phyloP scores from a whole-genome alignment of 352 stramenopile genomes.

The Phytophthora foliorum region DNA sequence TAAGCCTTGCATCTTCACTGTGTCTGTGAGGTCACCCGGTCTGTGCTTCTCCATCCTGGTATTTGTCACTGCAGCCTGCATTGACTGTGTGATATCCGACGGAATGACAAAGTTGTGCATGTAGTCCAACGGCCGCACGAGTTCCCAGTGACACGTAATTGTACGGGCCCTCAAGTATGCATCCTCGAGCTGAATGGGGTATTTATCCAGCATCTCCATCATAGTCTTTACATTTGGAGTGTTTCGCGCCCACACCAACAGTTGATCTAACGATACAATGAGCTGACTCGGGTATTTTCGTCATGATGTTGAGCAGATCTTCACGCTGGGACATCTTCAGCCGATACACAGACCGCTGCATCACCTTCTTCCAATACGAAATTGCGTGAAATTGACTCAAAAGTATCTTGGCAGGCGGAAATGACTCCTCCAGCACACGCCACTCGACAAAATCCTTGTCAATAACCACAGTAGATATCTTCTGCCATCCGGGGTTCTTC shows the following conservation, averaged over 20 bases:
- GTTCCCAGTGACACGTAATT: slow-evolving; percentile 13
- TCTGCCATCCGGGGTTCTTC: slow-evolving; percentile 10
- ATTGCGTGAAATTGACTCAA: slow-evolving; percentile 34
- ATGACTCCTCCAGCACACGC: slow-evolving; percentile 13
- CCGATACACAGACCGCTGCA: slow-evolving; percentile 8
- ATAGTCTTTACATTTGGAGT: slow-evolving; percentile 12
- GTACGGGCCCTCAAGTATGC: slow-evolving; percentile 1
- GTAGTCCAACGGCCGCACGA: not conserved
- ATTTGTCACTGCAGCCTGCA: slow-evolving; percentile 2
- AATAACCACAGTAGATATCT: no score
- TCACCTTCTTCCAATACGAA: no score
- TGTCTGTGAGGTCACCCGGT: not conserved
- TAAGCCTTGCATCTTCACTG: slow-evolving; percentile 6
- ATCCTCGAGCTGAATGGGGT: slow-evolving; percentile 7
- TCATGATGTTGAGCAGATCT: not conserved
- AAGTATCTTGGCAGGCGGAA: slow-evolving; percentile 11
- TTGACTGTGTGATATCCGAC: not conserved
- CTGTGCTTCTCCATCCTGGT: not conserved
- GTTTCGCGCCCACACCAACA: slow-evolving; percentile 1
- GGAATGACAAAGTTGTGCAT: slow-evolving; percentile 17
- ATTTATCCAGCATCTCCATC: slow-evolving; percentile 12
- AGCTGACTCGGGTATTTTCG: slow-evolving; percentile 11
- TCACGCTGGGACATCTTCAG: slow-evolving; percentile 20
- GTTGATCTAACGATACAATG: not conserved
- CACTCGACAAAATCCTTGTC: slow-evolving; percentile 39